Conservation (phyloP, 2,329 filamentous ascomycete genomes). For the Chrysoporthe puriensis region DNA sequence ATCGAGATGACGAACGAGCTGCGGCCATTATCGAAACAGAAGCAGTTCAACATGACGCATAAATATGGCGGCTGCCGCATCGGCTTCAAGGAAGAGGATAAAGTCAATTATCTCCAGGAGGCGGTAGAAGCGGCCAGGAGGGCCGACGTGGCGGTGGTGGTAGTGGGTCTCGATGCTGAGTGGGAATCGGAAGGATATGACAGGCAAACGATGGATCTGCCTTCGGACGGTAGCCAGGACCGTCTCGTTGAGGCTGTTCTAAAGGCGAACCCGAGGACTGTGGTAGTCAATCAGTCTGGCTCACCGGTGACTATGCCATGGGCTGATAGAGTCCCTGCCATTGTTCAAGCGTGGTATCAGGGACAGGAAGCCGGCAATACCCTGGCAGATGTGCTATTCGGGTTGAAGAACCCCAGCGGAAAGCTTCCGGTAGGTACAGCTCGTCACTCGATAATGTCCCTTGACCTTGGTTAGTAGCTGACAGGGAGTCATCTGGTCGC, state of each 20-base stretch:
- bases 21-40: slow-evolving; percentile 63
- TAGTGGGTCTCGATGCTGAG: slow-evolving; percentile 72
- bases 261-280: slow-evolving; percentile 65
- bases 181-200: slow-evolving; percentile 79
- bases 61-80: slow-evolving; percentile 73
- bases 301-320: slow-evolving; percentile 73
- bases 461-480: not conserved
- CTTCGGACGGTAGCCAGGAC: slow-evolving; percentile 61
- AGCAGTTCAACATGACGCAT: slow-evolving; percentile 59
- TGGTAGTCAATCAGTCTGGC: slow-evolving; percentile 73
- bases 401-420: slow-evolving; percentile 65
- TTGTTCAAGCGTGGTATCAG: slow-evolving; percentile 73
- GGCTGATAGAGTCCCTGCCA: slow-evolving; percentile 65
- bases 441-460: not conserved
- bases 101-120: slow-evolving; percentile 64
- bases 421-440: slow-evolving; percentile 61
- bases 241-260: slow-evolving; percentile 65
- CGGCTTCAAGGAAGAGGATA: slow-evolving; percentile 70
- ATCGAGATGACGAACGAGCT: slow-evolving; percentile 70
- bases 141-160: slow-evolving; percentile 69
- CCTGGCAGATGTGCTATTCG: slow-evolving; percentile 69
- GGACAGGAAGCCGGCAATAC: slow-evolving; percentile 72
- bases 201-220: slow-evolving; percentile 63
- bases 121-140: slow-evolving; percentile 64
- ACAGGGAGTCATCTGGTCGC: slow-evolving; percentile 9